Base-by-base conservation (phyloP, 192 early-diverging fungal genomes). In the Spizellomyces sp. region DNA sequence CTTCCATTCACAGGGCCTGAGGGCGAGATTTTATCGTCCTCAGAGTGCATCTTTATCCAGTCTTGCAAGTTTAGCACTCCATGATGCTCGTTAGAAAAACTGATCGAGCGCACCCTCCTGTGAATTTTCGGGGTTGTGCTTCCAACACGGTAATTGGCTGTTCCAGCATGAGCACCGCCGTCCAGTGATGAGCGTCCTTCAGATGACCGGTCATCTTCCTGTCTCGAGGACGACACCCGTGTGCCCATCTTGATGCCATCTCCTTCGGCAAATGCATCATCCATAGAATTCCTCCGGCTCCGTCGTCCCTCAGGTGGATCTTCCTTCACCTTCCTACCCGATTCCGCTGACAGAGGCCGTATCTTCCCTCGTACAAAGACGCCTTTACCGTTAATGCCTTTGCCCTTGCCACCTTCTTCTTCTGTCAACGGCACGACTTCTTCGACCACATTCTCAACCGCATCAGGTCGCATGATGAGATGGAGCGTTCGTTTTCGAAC, bases 391-490 rank as follows among this genome's bases (percentile, higher is more conserved):
- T 70, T 45, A 12, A 43, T 63, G 58, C 41, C n/a, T 45, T 48
- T 42, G 8, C 45, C 47, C 42, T 60, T 67, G 12, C 71, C 64
- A 12, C 70, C 72, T 22, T 73, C 77, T 36, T 59, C 66, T 17
- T 60, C 71, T 36, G 64, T 62, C 22, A 62, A 43, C 14, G 66
- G 50, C 15, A 71, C 63, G 45, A 59, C 68, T 8, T 69, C 69
- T 55, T 70, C 75, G 8, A 65, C 46, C 45, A 41, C 60, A 21
- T 75, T 58, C 12, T 56, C 68, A 9, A 80, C 61, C 1, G 71
- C 79, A 22, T 80, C 75, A 21, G 75, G 79, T 48, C 64, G 44
- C 79, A 80, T 80, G 45, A 77, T 74, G 14, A 76, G 62, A 22
- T 69, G 70, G 50, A 77, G 67, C 17, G 69, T 70, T 36, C 71